Evolutionary conservation across 352 stramenopile species (phyloP), one percentile per base, ranked within the genome.

Genomic region (Elongisporangium anandrum): DNA sequence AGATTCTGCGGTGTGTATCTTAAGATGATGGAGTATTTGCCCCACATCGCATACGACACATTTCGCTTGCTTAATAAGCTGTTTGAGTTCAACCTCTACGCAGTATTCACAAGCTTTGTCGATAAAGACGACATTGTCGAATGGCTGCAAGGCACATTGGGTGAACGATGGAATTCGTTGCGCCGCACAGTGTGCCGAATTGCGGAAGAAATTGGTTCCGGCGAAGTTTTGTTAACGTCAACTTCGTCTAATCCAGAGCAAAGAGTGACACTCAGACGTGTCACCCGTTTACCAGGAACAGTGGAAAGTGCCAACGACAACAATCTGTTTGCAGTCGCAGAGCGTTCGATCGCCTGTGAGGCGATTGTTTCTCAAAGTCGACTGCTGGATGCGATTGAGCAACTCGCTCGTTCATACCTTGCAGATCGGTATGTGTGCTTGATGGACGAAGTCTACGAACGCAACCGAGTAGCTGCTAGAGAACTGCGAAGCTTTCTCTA

Each of bases 21-120:
- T 50, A 95, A 95, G 70, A 91, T 94, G 73, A 94, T 95, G 84
- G 70, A 93, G 56, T 70, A 93, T 24, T 56, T 95, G 49, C 84
- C 84, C 13, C 73, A 88, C 29, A 77, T 90, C 23, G 64, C 72
- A 15, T 92, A 79, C 77, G 79, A 94, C 29, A 65, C 83, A 20
- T 87, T 92, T 60, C 60, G 77, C 29, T 72, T 77, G 53, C 68
- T 95, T n/a, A 82, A 87, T 57, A 85, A 82, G 52, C 54, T 94
- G 21, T 88, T 90, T 26, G 84, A 95, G 63, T 91, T 94, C 64
- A 81, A 91, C 26, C 53, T 88, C 48, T 94, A 90, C 58, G 76
- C 78, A 8, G 73, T 88, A 29, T 89, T 94, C 56, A 89, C 79
- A 13, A 89, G 64, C 48, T 91, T 90, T 39, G 59, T 82, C 9